Evolutionary conservation across 768 basidiomycete species (phyloP), one percentile per base, ranked within the genome.

Genomic region (Naganishia kalamii): DNA sequence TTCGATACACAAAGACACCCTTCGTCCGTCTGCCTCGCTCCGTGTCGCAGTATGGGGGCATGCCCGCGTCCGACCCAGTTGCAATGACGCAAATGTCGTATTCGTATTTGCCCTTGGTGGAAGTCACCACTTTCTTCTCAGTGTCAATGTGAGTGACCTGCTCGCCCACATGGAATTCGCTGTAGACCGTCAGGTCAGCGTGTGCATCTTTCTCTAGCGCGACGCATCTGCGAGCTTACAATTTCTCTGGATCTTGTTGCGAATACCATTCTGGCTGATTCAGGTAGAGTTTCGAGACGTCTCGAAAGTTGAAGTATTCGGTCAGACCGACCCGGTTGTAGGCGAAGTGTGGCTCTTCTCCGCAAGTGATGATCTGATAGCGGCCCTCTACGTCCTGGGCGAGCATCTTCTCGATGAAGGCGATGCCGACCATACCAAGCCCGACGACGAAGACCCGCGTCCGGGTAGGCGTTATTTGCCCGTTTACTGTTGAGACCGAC

Each of bases 1-100:
- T 87, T 33, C 88, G 83, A 71, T 89, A 89, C 0, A 87, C 86
- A 65, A 88, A 88, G 2, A 86, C 77, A 4, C 88, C 88, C 40
- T 80, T 80, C 7, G 81, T 82, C 32, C 70, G 74, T 19, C 73
- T 76, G 3, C 80, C 78, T 17, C 79, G 70, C 32, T 80, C 78
- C 0, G 77, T 69, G 4, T 84, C 78, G 35, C 84, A 77, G 70
- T 86, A 87, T 0, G 83, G 79, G 3, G 88, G 87, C 17, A 88
- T 79, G 1, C 81, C 81, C 0, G 87, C 86, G 25, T 80, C 81
- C 0, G 87, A 88, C 1, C 88, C 88, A 0, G 88, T 88, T 0
- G 87, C 85, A 35, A 89, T 77, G 25, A 88, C 79, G 50, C 86
- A 86, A 57, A 82, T 82, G 71, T 87, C 85, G 70, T 87, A 88